phyloP scores from a whole-genome alignment of 768 basidiomycete species.

The Ramaria sp. region DNA sequence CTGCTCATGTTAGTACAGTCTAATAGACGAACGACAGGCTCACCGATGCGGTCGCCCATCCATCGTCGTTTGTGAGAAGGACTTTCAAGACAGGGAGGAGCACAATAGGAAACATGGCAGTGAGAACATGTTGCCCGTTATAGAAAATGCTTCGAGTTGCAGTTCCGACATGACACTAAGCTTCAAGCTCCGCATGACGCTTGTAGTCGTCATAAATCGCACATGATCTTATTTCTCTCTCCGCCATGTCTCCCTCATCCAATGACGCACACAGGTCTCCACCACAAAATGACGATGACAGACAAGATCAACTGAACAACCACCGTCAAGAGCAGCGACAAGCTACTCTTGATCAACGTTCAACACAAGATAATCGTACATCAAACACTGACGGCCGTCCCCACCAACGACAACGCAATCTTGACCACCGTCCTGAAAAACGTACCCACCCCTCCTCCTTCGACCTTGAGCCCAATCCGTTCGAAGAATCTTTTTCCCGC shows the following conservation, averaged over 20 bases:
- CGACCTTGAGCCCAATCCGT: conserved; percentile 81
- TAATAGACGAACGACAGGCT: neutral
- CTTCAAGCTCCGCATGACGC: neutral
- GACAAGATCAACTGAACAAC: too few species aligned
- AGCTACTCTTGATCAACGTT: too few species aligned
- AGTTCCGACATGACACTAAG: neutral
- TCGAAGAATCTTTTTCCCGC: conserved; percentile 84
- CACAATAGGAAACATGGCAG: too few species aligned
- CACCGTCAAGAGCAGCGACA: neutral
- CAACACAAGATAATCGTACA: too few species aligned
- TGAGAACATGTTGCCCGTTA: too few species aligned
- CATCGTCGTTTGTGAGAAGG: neutral
- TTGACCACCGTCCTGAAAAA: conserved; percentile 2
- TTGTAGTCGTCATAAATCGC: neutral
- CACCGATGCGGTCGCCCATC: neutral
- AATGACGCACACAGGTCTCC: conserved; percentile 10
- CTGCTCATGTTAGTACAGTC: neutral
- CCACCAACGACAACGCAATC: neutral
- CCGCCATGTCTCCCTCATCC: conserved; percentile 10
- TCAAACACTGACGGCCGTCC: neutral
- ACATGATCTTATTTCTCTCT: neutral
- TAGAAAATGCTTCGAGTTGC: too few species aligned
- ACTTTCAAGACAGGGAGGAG: neutral
- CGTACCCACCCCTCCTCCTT: conserved; percentile 49
- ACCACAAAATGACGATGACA: neutral